These are phyloP conservation scores for grape (Vitis vinifera) DNA, from an alignment of 164 flowering plant genomes.

Conservation along the genomic window ASM3070453v1 NC_081805.1:19360501-19361000, in stretches of 20 bases:
- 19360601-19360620: too few relatives aligned
- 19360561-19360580: too few relatives aligned
- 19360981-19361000: slow-evolving; percentile 88
- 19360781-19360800: slow-evolving; percentile 1
- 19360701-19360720: slow-evolving; percentile 98
- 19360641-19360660: too few relatives aligned
- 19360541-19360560: too few relatives aligned
- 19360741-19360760: slow-evolving; percentile 93
- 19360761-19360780: slow-evolving; percentile 4
- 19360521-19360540: too few relatives aligned
- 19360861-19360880: slow-evolving; percentile 90
- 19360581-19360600: too few relatives aligned
- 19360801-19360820: slow-evolving; percentile 5
- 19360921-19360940: slow-evolving; percentile 70
- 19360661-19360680: too few relatives aligned
- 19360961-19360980: slow-evolving; percentile 94
- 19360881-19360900: slow-evolving; percentile 85
- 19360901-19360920: slow-evolving; percentile 92
- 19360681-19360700: not conserved
- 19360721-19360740: slow-evolving; percentile 70
- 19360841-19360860: slow-evolving; percentile 94
- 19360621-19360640: too few relatives aligned
- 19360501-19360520: too few relatives aligned
- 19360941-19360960: slow-evolving; percentile 74
- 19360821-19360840: slow-evolving; percentile 5